Base-by-base conservation (phyloP, 2,329 filamentous ascomycete genomes). In the Monilinia fructigena region DNA sequence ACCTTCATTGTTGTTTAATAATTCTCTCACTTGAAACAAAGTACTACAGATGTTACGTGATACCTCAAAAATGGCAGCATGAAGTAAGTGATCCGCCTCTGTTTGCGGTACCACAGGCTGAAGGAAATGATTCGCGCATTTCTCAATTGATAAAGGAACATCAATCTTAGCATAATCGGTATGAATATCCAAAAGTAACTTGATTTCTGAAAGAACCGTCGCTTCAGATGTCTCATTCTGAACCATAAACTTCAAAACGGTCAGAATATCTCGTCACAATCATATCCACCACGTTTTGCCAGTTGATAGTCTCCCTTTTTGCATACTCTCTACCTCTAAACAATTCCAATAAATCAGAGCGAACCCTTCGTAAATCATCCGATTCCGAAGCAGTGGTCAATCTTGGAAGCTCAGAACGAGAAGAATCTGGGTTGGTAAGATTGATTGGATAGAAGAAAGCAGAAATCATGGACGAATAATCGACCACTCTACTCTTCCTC, bases 221-320 rank as follows among this genome's bases (percentile, higher is more conserved):
- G 55, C 42, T 16, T 66, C 55, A 3, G 65, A 62, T 16, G 67
- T 61, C 0, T 54, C 18, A 20, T 66, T 42, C 18, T 56, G 53
- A 2, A 67, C 67, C 54, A 76, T 54, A 54, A 68, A 72, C 38
- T 72, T 65, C 38, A 93, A 76, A 76, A 31, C 86, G 80, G 42
- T 83, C 78, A 4, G 82, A 82, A 71, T 89, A 92, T 1, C 89
- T 82, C 5, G 80, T 75, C 4, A 91, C 80, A 4, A 93, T 79
- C 80, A 89, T 82, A 71, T 93, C 90, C 0, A 83, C 81, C 1
- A 89, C 79, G 0, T 78, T 81, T 73, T 92, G 90, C 90, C 90
- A 93, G 53, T 74, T 69, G 26, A 73, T 68, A 14, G 26, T 66
- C 11, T 54, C 48, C 31, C 50, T 50, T 20, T 28, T 72, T 35